These are phyloP conservation scores for Suillus weaverae DNA, from an alignment of 768 basidiomycete species.

Conservation along the genomic window DNA sequence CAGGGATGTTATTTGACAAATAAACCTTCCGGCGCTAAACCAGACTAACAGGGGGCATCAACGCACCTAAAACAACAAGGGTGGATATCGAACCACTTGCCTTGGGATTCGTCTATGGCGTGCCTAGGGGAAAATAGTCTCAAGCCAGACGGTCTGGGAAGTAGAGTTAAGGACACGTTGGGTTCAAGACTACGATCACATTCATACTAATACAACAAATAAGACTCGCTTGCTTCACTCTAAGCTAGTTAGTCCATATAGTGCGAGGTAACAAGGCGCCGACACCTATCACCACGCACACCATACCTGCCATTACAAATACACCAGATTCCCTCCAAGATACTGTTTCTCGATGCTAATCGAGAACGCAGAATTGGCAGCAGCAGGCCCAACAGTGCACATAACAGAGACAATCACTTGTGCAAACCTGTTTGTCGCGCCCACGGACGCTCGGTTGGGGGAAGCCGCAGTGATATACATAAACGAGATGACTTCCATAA, in stretches of 20 bases:
- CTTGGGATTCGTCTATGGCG: background rate
- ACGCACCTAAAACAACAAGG: too few relatives aligned
- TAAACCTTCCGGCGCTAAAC: background rate
- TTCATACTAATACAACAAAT: background rate
- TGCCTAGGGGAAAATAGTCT: too few relatives aligned
- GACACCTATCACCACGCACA: constrained; percentile 17
- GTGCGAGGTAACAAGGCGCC: background rate
- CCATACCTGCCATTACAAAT: constrained; percentile 38
- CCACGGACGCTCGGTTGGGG: constrained; percentile 67
- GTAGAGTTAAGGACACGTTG: background rate
- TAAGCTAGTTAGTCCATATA: background rate
- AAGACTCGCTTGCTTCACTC: background rate
- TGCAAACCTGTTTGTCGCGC: constrained; percentile 66
- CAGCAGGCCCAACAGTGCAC: constrained; percentile 31
- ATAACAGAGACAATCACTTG: constrained; percentile 26
- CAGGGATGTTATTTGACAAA: too few relatives aligned
- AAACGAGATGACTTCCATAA: constrained; percentile 58
- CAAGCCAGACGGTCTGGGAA: background rate
- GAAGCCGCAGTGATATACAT: constrained; percentile 67
- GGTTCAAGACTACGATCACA: background rate
- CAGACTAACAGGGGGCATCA: too few relatives aligned
- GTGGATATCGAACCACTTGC: background rate
- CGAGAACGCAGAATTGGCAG: constrained; percentile 29
- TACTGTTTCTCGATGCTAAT: constrained; percentile 27
- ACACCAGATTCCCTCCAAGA: constrained; percentile 58